These are phyloP conservation scores for Aspergillus cavernicola DNA, from an alignment of 495 filamentous ascomycete genomes.

Conservation along the genomic window DNA sequence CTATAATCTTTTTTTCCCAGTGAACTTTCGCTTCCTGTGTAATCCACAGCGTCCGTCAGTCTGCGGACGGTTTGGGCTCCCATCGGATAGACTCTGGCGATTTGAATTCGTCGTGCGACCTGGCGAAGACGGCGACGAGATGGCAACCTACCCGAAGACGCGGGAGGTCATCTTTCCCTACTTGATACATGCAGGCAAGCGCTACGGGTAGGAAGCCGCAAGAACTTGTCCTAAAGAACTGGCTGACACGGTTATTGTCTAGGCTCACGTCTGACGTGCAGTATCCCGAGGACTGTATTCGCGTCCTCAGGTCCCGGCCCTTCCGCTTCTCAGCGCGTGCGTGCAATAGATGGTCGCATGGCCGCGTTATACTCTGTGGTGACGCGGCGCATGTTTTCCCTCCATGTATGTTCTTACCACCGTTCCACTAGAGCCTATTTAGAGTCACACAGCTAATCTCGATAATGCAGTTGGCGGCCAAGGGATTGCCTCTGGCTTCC, in stretches of 20 bases:
- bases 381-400: conserved; percentile 56
- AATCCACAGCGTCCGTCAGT: too few species aligned
- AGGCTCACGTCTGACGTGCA: conserved; percentile 29
- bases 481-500: conserved; percentile 14
- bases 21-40: too few species aligned
- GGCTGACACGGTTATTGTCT: neutral
- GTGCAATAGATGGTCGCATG: conserved; percentile 49
- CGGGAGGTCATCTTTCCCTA: conserved; percentile 31
- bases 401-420: conserved; percentile 33
- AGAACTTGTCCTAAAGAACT: neutral
- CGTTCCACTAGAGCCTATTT: too few species aligned
- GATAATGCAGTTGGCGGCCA: conserved; percentile 44
- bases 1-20: conserved; percentile 48
- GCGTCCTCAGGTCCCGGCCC: conserved; percentile 47
- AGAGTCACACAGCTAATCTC: neutral
- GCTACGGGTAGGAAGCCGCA: too few species aligned
- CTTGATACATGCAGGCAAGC: conserved; percentile 28
- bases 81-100: too few species aligned
- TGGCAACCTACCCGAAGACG: conserved; percentile 25
- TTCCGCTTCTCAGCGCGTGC: conserved; percentile 45
- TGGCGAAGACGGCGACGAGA: conserved; percentile 28
- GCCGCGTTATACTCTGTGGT: conserved; percentile 44
- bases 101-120: too few species aligned
- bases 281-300: conserved; percentile 48
- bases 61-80: conserved; percentile 45